Conservation (phyloP, 2,329 filamentous ascomycete species). For the Fusarium sublunatum region DNA sequence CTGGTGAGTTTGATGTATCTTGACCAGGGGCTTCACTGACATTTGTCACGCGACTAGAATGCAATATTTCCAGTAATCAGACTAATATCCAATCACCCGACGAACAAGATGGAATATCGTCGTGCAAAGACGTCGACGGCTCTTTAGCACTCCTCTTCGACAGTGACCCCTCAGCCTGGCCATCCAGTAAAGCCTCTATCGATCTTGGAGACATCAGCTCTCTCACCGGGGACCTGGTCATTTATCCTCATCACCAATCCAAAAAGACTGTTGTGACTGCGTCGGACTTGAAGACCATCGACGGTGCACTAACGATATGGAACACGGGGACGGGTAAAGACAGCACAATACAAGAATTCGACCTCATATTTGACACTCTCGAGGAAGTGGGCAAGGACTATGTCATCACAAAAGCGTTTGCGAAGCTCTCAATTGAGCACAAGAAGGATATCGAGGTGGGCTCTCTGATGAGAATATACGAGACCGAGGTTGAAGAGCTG, state of each 20-base stretch:
- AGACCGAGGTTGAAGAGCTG: conserved; percentile 34
- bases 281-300: conserved; percentile 37
- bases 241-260: conserved; percentile 42
- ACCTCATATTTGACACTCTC: conserved; percentile 36
- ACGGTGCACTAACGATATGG: conserved; percentile 41
- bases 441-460: conserved; percentile 31
- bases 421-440: conserved; percentile 38
- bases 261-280: conserved; percentile 43
- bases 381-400: conserved; percentile 40
- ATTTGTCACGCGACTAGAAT: conserved; percentile 31
- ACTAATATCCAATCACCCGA: conserved; percentile 43
- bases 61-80: conserved; percentile 44
- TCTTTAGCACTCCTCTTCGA: conserved; percentile 45
- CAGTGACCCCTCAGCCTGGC: conserved; percentile 40
- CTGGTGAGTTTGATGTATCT: conserved; percentile 34
- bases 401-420: conserved; percentile 41
- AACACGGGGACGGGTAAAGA: conserved; percentile 37
- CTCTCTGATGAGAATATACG: conserved; percentile 42
- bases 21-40: conserved; percentile 10
- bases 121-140: conserved; percentile 44
- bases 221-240: conserved; percentile 41
- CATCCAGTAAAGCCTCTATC: conserved; percentile 38
- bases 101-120: conserved; percentile 35
- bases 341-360: conserved; percentile 30
- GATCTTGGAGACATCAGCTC: conserved; percentile 42